Base-by-base conservation (phyloP, 305 asterid species). In the Fraxinus greggii region DNA sequence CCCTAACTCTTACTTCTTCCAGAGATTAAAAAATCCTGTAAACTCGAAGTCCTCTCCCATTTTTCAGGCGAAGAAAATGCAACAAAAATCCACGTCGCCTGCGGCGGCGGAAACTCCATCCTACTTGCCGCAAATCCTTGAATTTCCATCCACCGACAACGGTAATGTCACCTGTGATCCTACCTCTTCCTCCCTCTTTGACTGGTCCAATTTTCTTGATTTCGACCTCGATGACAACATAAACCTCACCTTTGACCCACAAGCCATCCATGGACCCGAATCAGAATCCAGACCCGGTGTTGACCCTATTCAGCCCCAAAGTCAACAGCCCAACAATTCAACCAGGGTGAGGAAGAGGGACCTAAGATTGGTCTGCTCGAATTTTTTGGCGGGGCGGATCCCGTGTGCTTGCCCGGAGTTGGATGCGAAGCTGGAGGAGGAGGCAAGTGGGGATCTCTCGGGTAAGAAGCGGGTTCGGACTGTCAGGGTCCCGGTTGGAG, bases 321-420 rank as follows among this genome's bases (percentile, higher is more conserved):
- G 81, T 75, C 89, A 83, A 29, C 84, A 61, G 3, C 36, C 83
- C 24, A 78, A 79, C 24, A 87, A 74, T 69, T 42, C 85, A 76
- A 90, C 84, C 10, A 86, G 90, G 85, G 86, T 91, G 48, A 84
- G 97, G 86, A 94, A 94, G 82, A 79, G 97, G 77, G 98, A 92
- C 89, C 97, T 94, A 9, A 92, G 94, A 80, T 40, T 93, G 87
- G 89, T 89, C 5, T 94, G 97, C 83, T 87, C 97, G 3, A 94
- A 94, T 65, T 94, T 90, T 85, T 76, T 94, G 74, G 96, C 97
- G 45, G 98, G 98, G 26, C 83, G 87, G 85, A 77, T 94, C 36
- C 98, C 98, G 0, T 94, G 98, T 78, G 95, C 98, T 13, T 94
- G 98, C 70, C 98, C 98, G 0, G 98, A 94, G 83, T 12, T 94